Conservation (phyloP, 305 asterid genomes). For the Fraxinus floribunda region DNA sequence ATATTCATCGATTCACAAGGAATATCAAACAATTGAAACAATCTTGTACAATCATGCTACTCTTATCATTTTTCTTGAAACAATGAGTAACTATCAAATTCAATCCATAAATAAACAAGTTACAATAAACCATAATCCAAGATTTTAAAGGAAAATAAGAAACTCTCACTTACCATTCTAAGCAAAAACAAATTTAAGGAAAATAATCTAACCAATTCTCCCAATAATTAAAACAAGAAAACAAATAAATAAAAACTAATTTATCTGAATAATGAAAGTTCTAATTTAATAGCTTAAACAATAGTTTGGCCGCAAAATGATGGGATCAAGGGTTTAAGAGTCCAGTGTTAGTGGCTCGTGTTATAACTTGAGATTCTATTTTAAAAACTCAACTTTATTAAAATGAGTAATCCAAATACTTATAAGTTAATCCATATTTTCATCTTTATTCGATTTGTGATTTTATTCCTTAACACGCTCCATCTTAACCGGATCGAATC, state of each 20-base stretch:
- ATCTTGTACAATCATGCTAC: too few species aligned
- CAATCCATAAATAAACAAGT: neutral
- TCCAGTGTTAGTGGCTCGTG: too few species aligned
- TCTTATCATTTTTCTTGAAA: too few species aligned
- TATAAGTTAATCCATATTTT: too few species aligned
- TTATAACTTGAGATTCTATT: neutral
- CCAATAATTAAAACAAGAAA: neutral
- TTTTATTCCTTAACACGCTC: neutral
- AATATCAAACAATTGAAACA: neutral
- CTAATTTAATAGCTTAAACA: neutral
- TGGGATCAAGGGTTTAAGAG: too few species aligned
- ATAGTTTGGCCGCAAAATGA: neutral
- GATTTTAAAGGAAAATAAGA: neutral
- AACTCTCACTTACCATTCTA: neutral
- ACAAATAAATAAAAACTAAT: too few species aligned
- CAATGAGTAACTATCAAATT: neutral
- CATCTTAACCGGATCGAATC: too few species aligned
- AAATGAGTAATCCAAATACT: too few species aligned
- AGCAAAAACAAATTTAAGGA: neutral
- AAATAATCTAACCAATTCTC: neutral
- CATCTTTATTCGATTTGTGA: too few species aligned
- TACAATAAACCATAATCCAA: neutral
- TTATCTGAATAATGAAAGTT: neutral
- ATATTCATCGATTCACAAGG: neutral
- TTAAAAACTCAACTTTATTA: neutral